These are phyloP conservation scores for Phytophthora constricta DNA, from an alignment of 352 stramenopile genomes.

Conservation along the genomic window DNA sequence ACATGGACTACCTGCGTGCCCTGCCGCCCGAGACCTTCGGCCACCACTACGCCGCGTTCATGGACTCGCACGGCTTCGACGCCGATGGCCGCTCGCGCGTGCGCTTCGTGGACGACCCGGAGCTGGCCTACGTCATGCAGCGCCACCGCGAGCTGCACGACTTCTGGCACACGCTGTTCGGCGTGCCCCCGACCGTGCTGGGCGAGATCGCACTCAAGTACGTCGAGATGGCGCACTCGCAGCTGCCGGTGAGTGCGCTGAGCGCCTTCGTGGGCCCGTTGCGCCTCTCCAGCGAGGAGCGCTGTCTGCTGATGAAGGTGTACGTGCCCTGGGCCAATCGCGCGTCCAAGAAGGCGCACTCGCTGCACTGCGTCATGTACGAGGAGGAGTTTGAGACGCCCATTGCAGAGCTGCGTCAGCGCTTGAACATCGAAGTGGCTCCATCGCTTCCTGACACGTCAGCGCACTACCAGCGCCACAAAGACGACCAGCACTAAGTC, in stretches of 20 bases:
- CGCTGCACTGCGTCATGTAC: slow-evolving; percentile 96
- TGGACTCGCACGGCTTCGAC: slow-evolving; percentile 93
- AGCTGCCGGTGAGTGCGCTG: slow-evolving; percentile 94
- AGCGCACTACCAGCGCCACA: slow-evolving; percentile 36
- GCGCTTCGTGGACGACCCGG: slow-evolving; percentile 91
- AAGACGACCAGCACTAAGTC: slow-evolving; percentile 23
- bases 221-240: slow-evolving; percentile 97
- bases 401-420: slow-evolving; percentile 85
- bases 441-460: slow-evolving; percentile 42
- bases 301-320: slow-evolving; percentile 72
- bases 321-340: slow-evolving; percentile 96
- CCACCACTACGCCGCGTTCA: slow-evolving; percentile 90
- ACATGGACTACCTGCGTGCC: slow-evolving; percentile 65
- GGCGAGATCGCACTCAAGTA: slow-evolving; percentile 98
- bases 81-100: slow-evolving; percentile 87
- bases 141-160: slow-evolving; percentile 95
- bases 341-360: slow-evolving; percentile 67
- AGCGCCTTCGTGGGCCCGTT: slow-evolving; percentile 92
- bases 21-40: slow-evolving; percentile 90
- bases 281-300: slow-evolving; percentile 76
- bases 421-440: slow-evolving; percentile 58
- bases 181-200: slow-evolving; percentile 93
- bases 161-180: slow-evolving; percentile 97
- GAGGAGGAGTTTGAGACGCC: slow-evolving; percentile 95
- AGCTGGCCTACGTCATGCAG: slow-evolving; percentile 97